A percentile compares a stretch with the other conserved stretches of the same genome.
phyloP scores from a whole-genome alignment of 1,284 basidiomycete genomes.

The Ustilago curta region DNA sequence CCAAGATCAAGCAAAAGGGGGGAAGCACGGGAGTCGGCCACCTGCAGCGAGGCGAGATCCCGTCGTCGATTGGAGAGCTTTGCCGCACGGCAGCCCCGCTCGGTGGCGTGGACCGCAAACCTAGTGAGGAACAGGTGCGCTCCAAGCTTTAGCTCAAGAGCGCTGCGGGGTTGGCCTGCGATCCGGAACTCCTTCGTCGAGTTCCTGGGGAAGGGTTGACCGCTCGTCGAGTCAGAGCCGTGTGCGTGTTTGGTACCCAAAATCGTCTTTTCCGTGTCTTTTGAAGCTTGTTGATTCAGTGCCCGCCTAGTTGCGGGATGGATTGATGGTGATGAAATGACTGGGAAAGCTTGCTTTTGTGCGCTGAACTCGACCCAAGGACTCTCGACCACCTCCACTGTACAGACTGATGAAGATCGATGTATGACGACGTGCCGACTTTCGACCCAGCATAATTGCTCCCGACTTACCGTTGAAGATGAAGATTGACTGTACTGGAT shows the following conservation, averaged over 20 bases:
- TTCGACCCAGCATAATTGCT: conserved; percentile 1
- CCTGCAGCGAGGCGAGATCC: conserved; percentile 54
- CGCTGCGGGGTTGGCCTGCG: conserved; percentile 51
- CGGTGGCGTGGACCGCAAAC: conserved; percentile 52
- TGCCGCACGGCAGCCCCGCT: conserved; percentile 32
- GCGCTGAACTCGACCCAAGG: conserved; percentile 39
- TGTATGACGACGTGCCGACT: conserved; percentile 25
- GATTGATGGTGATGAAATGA: conserved; percentile 43
- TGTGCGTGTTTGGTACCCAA: conserved; percentile 50
- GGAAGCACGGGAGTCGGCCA: conserved; percentile 44
- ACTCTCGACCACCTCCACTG: conserved; percentile 14
- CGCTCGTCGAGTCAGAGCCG: conserved; percentile 55
- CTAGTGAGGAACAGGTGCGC: conserved; percentile 45
- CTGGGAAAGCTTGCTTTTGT: conserved; percentile 41
- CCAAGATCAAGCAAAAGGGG: conserved; percentile 21
- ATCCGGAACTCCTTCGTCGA: conserved; percentile 55
- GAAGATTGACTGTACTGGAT: conserved; percentile 2
- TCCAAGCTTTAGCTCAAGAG: not conserved
- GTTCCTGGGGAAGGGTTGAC: conserved; percentile 51
- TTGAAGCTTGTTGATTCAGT: conserved; percentile 43
- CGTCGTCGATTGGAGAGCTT: conserved; percentile 46
- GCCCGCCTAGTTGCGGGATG: conserved; percentile 6
- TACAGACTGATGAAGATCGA: conserved; percentile 33
- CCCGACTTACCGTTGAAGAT: conserved; percentile 7
- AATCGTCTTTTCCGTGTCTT: conserved; percentile 36